Evolutionary conservation across 768 basidiomycete genomes (phyloP).

Genomic region (Termitomyces sp.): DNA sequence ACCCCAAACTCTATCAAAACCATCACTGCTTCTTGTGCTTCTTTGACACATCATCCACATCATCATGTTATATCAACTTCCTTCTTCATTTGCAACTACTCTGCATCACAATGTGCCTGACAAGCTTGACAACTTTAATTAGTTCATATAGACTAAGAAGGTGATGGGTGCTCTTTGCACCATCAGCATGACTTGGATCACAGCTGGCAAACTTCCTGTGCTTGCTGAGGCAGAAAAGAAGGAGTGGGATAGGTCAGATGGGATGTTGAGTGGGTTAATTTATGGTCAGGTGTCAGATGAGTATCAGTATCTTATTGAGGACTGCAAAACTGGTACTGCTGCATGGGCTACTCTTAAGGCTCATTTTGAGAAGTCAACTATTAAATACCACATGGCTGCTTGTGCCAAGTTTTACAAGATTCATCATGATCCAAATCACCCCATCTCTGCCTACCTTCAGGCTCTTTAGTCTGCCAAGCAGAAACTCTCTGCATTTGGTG

Average conservation of each 20-base stretch:
- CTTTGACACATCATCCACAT: too few species aligned
- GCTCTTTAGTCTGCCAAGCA: conserved; percentile 7
- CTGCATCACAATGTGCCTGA: neutral
- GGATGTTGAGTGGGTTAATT: neutral
- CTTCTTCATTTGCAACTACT: neutral
- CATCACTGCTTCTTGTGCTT: too few species aligned
- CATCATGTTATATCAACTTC: conserved; percentile 4
- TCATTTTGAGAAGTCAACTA: conserved; percentile 15
- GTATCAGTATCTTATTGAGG: conserved; percentile 13
- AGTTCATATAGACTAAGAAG: too few species aligned
- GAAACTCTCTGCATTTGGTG: conserved; percentile 11
- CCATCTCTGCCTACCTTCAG: conserved; percentile 16
- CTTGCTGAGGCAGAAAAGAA: too few species aligned
- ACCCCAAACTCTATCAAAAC: too few species aligned
- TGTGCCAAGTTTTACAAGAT: conserved; percentile 11
- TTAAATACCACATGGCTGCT: conserved; percentile 11
- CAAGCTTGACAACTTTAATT: too few species aligned
- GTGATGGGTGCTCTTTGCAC: too few species aligned
- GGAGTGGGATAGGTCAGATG: neutral
- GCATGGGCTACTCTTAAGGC: conserved; percentile 13
- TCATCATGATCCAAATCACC: conserved; percentile 13
- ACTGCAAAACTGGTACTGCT: conserved; percentile 5
- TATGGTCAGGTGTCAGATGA: conserved; percentile 1
- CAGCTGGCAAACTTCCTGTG: too few species aligned
- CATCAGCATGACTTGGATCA: too few species aligned